phyloP scores from a whole-genome alignment of 768 basidiomycete species.

The Leccinum obscurum region DNA sequence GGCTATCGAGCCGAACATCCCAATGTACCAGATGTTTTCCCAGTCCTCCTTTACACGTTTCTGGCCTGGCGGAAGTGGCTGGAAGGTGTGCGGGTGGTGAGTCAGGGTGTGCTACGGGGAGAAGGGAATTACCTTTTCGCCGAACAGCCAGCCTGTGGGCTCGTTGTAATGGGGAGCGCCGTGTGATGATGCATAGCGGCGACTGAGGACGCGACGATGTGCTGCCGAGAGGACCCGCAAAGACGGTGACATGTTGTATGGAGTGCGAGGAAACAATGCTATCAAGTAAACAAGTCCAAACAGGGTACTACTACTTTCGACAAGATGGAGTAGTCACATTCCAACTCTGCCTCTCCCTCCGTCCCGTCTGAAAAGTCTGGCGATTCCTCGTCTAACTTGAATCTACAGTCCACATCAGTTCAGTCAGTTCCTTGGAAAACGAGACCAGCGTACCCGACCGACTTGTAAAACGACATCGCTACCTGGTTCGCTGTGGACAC shows the following conservation, averaged over 20 bases:
- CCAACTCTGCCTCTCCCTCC: constrained; percentile 28
- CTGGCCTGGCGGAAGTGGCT: constrained; percentile 79
- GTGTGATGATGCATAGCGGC: constrained; percentile 70
- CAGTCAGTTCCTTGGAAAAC: background rate
- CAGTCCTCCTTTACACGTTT: constrained; percentile 87
- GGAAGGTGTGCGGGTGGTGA: constrained; percentile 6
- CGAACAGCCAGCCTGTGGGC: constrained; percentile 83
- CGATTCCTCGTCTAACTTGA: constrained; percentile 51
- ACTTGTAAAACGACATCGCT: constrained; percentile 53
- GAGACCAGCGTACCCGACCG: constrained; percentile 46
- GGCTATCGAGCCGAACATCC: constrained; percentile 88
- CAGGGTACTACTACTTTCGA: constrained; percentile 25
- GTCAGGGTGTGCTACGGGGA: background rate
- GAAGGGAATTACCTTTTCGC: constrained; percentile 67
- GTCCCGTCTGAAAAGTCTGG: constrained; percentile 41
- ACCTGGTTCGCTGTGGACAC: constrained; percentile 41
- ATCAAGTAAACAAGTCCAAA: constrained; percentile 27
- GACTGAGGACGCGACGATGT: constrained; percentile 29
- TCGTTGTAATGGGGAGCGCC: constrained; percentile 86
- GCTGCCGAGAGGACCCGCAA: constrained; percentile 37
- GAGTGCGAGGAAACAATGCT: constrained; percentile 5
- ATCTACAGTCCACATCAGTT: constrained; percentile 41
- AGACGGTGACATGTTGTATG: constrained; percentile 43
- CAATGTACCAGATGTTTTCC: constrained; percentile 89
- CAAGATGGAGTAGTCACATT: constrained; percentile 41